Conservation (phyloP, 1,284 basidiomycete species). For the Ganoderma leucocontextum region DNA sequence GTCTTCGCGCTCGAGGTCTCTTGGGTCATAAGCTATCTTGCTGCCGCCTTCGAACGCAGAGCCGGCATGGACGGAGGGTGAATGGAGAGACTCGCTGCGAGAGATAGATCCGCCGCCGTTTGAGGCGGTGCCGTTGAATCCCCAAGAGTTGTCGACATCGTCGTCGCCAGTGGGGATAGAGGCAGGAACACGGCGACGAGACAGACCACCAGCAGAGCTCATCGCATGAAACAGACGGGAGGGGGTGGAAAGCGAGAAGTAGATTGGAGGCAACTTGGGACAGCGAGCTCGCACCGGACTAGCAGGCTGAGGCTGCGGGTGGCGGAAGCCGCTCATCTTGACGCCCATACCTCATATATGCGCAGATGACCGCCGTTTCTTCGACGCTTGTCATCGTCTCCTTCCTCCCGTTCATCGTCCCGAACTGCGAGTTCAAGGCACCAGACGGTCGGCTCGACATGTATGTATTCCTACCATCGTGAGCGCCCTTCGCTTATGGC, state of each 20-base stretch:
- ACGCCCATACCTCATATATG: slow-evolving; percentile 20
- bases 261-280: slow-evolving; percentile 9
- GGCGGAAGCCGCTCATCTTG: neutral
- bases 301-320: slow-evolving; percentile 13
- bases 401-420: slow-evolving; percentile 11
- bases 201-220: slow-evolving; percentile 56
- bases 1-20: slow-evolving; percentile 84
- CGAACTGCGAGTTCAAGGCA: slow-evolving; percentile 16
- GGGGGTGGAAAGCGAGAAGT: slow-evolving; percentile 13
- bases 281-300: slow-evolving; percentile 4
- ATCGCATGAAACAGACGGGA: slow-evolving; percentile 41
- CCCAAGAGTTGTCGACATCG: slow-evolving; percentile 42
- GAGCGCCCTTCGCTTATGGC: slow-evolving; percentile 9
- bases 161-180: slow-evolving; percentile 48
- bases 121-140: slow-evolving; percentile 40
- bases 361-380: slow-evolving; percentile 5
- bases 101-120: slow-evolving; percentile 45
- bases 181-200: slow-evolving; percentile 57
- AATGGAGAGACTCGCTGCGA: slow-evolving; percentile 32
- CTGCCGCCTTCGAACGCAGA: slow-evolving; percentile 84
- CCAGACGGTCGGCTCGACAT: neutral
- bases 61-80: slow-evolving; percentile 60
- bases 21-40: slow-evolving; percentile 93
- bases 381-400: slow-evolving; percentile 5
- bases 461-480: neutral